Evolutionary conservation across 2,329 filamentous ascomycete species (phyloP), one percentile per base, ranked within the genome.

Genomic region (Botrytis tulipae): DNA sequence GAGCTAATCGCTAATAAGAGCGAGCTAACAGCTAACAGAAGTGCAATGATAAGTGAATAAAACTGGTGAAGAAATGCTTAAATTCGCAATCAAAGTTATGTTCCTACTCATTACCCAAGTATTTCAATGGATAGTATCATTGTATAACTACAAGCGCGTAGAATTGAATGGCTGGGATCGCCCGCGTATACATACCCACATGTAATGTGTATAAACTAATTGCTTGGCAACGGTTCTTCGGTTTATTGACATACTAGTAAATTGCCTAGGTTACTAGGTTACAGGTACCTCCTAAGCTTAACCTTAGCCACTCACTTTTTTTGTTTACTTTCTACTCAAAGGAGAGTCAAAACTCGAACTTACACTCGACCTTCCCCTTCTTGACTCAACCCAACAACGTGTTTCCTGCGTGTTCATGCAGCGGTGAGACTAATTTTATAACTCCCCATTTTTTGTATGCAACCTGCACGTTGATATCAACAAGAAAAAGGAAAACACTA

Each of bases 391-490:
- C 51, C 48, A 69, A 69, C 35, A 69, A 57, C 67, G 40, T 70
- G 67, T 62, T 59, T 57, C n/a, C 66, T 51, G 42, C 42, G 57
- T 37, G 42, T 71, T 71, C 54, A 63, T 71, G 69, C 69, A 63
- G 69, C 69, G 69, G 69, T 71, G 69, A 71, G 67, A 71, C 69
- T 71, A 71, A 71, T 51, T 63, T 62, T 71, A 63, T 61, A 22
- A 44, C 40, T 61, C 68, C 57, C 40, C 68, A 48, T 70, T 62
- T 70, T 62, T 62, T 40, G 25, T 51, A 71, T 71, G 69, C 69
- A 71, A 40, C 42, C 69, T 71, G 54, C 69, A 71, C 48, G 54
- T 62, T 71, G 25, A 25, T 54, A 46, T 71, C 69, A 63, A 71
- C 22, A 61, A 51, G 29, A 25, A 44, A 63, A 16, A 35, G 48